phyloP scores from a whole-genome alignment of 371 early-diverging fungal genomes.

The Lichtheimia ramosa region DNA sequence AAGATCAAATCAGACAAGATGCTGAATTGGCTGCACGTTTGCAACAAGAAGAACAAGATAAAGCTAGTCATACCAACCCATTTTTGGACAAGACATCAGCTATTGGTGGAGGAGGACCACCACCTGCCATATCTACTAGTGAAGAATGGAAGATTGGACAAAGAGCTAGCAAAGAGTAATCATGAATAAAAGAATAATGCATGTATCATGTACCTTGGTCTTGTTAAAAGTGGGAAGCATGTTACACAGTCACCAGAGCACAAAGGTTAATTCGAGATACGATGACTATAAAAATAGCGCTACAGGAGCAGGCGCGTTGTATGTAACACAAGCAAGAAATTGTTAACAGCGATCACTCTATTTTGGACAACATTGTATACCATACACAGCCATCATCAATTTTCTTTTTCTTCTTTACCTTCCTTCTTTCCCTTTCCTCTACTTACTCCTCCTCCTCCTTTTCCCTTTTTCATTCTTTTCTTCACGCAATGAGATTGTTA shows the following conservation, averaged over 20 bases:
- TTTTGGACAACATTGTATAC: too few species aligned
- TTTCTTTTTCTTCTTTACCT: slow-evolving; percentile 5
- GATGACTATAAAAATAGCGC: too few species aligned
- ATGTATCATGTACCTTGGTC: neutral
- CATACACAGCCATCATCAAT: neutral
- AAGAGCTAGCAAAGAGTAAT: neutral
- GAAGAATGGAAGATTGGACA: slow-evolving; percentile 1
- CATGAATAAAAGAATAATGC: neutral
- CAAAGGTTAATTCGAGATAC: too few species aligned
- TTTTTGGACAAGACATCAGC: neutral
- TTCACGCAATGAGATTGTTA: neutral
- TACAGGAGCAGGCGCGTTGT: too few species aligned
- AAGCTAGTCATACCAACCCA: neutral
- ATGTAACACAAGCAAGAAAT: neutral
- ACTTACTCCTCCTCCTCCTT: neutral
- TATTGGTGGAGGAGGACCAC: neutral
- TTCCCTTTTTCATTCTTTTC: too few species aligned
- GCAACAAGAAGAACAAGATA: slow-evolving; percentile 5
- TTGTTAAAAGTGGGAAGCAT: too few species aligned
- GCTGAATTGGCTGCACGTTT: slow-evolving; percentile 2
- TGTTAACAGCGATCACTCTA: slow-evolving; percentile 1
- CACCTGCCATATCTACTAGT: neutral
- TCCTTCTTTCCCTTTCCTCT: neutral
- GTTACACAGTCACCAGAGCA: too few species aligned
- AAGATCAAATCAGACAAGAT: neutral